Evolutionary conservation across 2,329 filamentous ascomycete species (phyloP), one percentile per base, ranked within the genome.

Genomic region (Huntiella omanensis): DNA sequence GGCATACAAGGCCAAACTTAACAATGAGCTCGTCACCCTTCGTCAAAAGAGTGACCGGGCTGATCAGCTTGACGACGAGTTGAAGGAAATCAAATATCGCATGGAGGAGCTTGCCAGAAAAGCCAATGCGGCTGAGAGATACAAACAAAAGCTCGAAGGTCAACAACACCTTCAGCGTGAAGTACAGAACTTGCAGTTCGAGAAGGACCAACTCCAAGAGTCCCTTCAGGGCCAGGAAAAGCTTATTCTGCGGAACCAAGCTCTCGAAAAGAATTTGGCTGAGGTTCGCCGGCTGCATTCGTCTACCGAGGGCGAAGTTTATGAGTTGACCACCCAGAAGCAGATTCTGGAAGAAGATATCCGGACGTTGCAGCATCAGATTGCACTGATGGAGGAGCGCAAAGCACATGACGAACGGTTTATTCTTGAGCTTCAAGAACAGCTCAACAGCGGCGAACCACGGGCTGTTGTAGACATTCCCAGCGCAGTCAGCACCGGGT

Each of bases 61-160:
- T 2, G 66, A 72, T 44, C 62, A 67, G 46, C 62, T 76, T 33
- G 64, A 72, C 45, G 75, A 80, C 56, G 68, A 75, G 56, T 67
- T 75, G 19, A 67, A 70, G 38, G 72, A 76, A 53, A 66, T 77
- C 53, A 71, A 69, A 50, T 68, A 71, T 53, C 68, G 70, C 53
- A 73, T 71, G 45, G 69, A 71, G 49, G 69, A 75, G 49, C 62
- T 77, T 10, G 65, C 68, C 44, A 75, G 74, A 56, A 76, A 75
- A 53, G 74, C 75, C 50, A 79, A 79, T 52, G 73, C 67, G 46
- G 71, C 71, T 5, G 75, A 77, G 46, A 66, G 75, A 48, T 72
- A 73, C 55, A 71, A 73, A 57, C 71, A 75, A 56, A 78, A 79
- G 58, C 64, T 79, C 11, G 71, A 75, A 54, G 64, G 65, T 11